Evolutionary conservation across 176 grass and related monocot species (phyloP).

Genomic region (Hyparrhenia diplandra): DNA sequence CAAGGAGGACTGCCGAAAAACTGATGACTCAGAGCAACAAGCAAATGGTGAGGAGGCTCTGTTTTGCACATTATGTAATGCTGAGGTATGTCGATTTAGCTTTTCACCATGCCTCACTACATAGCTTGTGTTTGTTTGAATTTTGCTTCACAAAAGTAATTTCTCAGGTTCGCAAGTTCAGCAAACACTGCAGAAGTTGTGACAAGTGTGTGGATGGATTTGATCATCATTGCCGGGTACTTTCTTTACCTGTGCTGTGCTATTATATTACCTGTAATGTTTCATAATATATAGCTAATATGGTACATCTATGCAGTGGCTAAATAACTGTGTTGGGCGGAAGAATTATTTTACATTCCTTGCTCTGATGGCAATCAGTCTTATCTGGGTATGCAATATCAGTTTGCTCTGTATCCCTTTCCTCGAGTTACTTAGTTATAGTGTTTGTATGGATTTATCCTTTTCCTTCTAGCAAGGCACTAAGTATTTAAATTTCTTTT

Average conservation of each 20-base stretch:
- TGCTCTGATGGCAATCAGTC: constrained; percentile 84
- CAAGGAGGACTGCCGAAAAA: constrained; percentile 84
- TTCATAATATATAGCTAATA: constrained; percentile 15
- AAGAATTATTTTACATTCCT: constrained; percentile 96
- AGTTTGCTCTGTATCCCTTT: constrained; percentile 1
- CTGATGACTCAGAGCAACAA: constrained; percentile 69
- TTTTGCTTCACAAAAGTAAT: constrained; percentile 17
- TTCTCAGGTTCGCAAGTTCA: constrained; percentile 84
- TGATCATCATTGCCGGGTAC: constrained; percentile 97
- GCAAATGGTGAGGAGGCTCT: constrained; percentile 75
- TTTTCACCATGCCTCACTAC: not conserved
- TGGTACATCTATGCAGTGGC: constrained; percentile 64
- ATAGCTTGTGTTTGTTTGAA: constrained; percentile 5
- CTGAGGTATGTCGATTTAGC: constrained; percentile 63
- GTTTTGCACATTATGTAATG: constrained; percentile 96
- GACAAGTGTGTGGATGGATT: constrained; percentile 99
- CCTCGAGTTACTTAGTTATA: not conserved
- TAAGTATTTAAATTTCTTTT: constrained; percentile 31
- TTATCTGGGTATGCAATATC: constrained; percentile 69
- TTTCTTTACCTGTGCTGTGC: constrained; percentile 19
- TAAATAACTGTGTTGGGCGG: constrained; percentile 97
- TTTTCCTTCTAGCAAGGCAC: constrained; percentile 16
- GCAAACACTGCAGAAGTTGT: constrained; percentile 98
- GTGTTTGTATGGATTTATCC: not conserved
- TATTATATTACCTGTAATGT: constrained; percentile 12